These are phyloP conservation scores for Irpex sp. DNA, from an alignment of 1,284 basidiomycete genomes.

Conservation along the genomic window DNA sequence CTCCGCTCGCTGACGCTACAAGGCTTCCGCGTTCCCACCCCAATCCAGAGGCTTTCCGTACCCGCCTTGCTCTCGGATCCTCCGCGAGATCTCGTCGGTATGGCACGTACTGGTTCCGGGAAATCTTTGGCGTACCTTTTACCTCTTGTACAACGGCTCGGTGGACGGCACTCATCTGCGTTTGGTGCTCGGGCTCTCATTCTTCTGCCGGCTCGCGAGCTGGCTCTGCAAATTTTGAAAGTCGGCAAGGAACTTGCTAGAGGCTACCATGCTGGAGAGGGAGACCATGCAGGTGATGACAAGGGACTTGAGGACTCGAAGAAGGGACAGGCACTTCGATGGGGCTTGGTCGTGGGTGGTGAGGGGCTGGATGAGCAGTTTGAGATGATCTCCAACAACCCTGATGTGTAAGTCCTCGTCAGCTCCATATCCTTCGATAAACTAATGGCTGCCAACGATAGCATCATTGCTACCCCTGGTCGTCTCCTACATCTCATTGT, in stretches of 20 bases:
- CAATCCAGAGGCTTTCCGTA: constrained; percentile 90
- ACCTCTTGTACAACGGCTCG: constrained; percentile 84
- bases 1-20: constrained; percentile 86
- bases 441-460: constrained; percentile 25
- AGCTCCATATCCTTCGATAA: no score
- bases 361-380: constrained; percentile 97
- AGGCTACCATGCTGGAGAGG: constrained; percentile 61
- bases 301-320: constrained; percentile 49
- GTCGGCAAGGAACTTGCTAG: constrained; percentile 92
- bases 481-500: constrained; percentile 93
- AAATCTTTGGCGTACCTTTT: constrained; percentile 97
- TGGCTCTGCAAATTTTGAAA: constrained; percentile 90
- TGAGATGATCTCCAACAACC: constrained; percentile 90
- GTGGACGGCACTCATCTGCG: constrained; percentile 71
- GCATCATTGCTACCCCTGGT: constrained; percentile 95
- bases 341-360: constrained; percentile 95
- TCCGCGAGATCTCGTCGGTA: constrained; percentile 92
- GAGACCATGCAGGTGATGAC: constrained; percentile 62
- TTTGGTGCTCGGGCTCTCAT: constrained; percentile 90
- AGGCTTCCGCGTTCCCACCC: constrained; percentile 93
- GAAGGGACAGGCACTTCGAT: constrained; percentile 70
- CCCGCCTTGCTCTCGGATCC: constrained; percentile 83
- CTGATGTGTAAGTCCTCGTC: constrained; percentile 62
- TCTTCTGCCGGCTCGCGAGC: constrained; percentile 88
- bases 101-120: constrained; percentile 98